A percentile compares a stretch with the other conserved stretches of the same genome.
Evolutionary conservation across 441 rosid genomes (phyloP).

Genomic region (Pelargonium fulgidum): DNA sequence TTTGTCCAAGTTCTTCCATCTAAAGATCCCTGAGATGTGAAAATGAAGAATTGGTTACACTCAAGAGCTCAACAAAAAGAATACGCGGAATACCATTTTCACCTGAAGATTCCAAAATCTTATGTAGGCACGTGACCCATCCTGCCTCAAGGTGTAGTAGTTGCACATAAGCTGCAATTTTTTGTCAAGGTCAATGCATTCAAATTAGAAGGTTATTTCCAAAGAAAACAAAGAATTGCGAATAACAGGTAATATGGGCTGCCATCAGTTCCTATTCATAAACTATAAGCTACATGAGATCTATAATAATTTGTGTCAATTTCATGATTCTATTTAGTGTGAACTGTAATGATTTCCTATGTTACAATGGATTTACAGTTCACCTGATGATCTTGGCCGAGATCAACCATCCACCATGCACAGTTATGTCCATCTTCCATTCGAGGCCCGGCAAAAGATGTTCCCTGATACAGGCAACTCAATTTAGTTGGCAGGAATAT

Average conservation of each 20-base stretch:
- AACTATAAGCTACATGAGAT: neutral
- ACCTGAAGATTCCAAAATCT: slow-evolving; percentile 94
- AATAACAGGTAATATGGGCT: neutral
- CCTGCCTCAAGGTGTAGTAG: slow-evolving; percentile 82
- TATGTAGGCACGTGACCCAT: slow-evolving; percentile 71
- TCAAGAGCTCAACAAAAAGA: neutral
- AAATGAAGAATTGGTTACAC: neutral
- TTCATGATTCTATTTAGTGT: neutral
- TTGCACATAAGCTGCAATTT: slow-evolving; percentile 92
- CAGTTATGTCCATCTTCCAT: slow-evolving; percentile 57
- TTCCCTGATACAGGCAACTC: slow-evolving; percentile 44
- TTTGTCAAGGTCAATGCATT: neutral
- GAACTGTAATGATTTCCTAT: neutral
- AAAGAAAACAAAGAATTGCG: neutral
- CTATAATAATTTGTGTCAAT: neutral
- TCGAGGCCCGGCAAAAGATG: slow-evolving; percentile 80
- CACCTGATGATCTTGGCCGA: slow-evolving; percentile 94
- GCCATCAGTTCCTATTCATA: neutral
- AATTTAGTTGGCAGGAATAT: neutral
- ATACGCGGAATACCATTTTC: neutral
- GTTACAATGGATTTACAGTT: neutral
- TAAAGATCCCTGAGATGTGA: slow-evolving; percentile 55
- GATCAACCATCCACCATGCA: slow-evolving; percentile 95
- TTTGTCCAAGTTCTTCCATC: slow-evolving; percentile 73
- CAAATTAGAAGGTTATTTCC: neutral